Base-by-base conservation (phyloP, 345 rosid species). In the Citrus inodora region DNA sequence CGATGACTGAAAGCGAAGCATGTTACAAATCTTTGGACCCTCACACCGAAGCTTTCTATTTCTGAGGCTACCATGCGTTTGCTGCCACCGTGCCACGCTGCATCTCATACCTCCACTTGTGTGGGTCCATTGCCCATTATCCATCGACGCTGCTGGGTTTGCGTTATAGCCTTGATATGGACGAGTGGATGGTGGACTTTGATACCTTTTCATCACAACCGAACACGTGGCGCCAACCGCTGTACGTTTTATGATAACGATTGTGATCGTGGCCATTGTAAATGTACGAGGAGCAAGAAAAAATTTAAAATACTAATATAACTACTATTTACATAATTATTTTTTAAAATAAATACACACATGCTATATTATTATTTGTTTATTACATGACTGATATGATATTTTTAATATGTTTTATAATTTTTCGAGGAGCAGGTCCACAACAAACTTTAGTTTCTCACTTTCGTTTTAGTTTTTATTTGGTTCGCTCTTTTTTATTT, bases 1-100 rank as follows among this genome's bases (percentile, higher is more conserved):
- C 64, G 71, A 40, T 56, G 17, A 58, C 21, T 0, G 79, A 71
- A 11, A 13, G 19, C 6, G 81, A 80, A 70, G 69, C 78, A 33
- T 46, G 51, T 3, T 7, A 8, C 70, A 0, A 0, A 17, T 46
- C 28, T 7, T 7, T n/a, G 28, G 73, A 56, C 37, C 79, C 76
- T 72, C 64, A 7, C 7, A 17, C 6, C 27, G 11, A n/a, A 0
- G 14, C 46, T 61, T 66, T 48, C 1, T 22, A 10, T 24, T 5
- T 28, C 24, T 3, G 1, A 9, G 4, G 11, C 62, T 33, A 59
- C 85, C 83, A 80, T 21, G 9, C 32, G 19, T 51, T 38, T 9
- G 3, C 72, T 58, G 82, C 86, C 84, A 84, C 82, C 33, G 32
- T 30, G 32, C 32, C 32, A 30, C 32, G 80, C 80, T 30, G 37